These are phyloP conservation scores for Phialocephala subalpina DNA, from an alignment of 2,329 filamentous ascomycete genomes.

Conservation along the genomic window DNA sequence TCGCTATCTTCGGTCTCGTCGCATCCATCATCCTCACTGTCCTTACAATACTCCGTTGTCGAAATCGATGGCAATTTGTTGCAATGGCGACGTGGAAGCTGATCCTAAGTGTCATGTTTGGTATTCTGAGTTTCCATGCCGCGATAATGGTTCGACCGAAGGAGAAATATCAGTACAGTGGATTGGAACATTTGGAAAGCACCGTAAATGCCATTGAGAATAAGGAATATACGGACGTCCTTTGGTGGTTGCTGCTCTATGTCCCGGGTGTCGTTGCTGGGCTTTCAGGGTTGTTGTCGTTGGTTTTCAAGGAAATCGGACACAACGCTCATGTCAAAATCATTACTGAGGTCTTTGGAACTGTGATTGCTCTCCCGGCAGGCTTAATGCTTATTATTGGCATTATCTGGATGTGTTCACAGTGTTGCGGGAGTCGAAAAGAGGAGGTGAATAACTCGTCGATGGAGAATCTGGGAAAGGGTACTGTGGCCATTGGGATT, in stretches of 20 bases:
- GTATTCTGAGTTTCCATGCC: conserved; percentile 19
- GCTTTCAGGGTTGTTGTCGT: conserved; percentile 18
- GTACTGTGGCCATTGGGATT: neutral
- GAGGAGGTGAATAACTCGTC: neutral
- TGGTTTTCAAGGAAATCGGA: conserved; percentile 19
- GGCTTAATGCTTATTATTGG: conserved; percentile 1
- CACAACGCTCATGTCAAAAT: conserved; percentile 17
- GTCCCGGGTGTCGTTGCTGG: conserved; percentile 22
- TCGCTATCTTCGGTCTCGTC: conserved; percentile 18
- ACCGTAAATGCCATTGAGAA: conserved; percentile 8
- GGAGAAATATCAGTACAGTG: conserved; percentile 8
- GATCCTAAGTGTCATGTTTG: conserved; percentile 15
- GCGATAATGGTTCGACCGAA: conserved; percentile 14
- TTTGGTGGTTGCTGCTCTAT: conserved; percentile 25
- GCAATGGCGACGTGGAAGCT: conserved; percentile 26
- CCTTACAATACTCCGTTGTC: conserved; percentile 25
- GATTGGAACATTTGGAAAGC: conserved; percentile 4
- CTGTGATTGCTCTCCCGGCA: neutral
- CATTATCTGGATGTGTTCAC: conserved; percentile 4
- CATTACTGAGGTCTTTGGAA: conserved; percentile 10
- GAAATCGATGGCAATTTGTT: conserved; percentile 23
- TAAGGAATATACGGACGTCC: conserved; percentile 11
- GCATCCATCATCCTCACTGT: conserved; percentile 14
- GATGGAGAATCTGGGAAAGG: conserved; percentile 1
- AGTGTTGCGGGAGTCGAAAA: neutral